Base-by-base conservation (phyloP, 768 basidiomycete species). In the Lepiota brunneoincarnata region DNA sequence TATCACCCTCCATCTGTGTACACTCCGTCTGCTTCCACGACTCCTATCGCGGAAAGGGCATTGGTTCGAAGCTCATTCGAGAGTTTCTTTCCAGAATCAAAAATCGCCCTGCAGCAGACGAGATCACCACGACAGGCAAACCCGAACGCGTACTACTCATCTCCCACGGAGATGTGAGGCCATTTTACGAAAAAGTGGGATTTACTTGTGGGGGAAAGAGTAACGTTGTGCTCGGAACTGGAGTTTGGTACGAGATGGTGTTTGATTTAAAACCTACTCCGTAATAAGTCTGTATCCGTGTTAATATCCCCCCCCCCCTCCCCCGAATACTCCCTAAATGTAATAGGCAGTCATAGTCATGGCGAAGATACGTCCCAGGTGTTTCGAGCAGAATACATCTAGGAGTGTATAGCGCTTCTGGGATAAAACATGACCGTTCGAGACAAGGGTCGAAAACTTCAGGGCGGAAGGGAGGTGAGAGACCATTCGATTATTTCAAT, bases 181-280 rank as follows among this genome's bases (percentile, higher is more conserved):
- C 50, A 2, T 76, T 90, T 41, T 91, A 89, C 66, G 74, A 80
- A 58, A 73, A 76, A 41, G 81, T 77, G 0, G 87, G 86, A 6
- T 89, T 89, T 63, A 68, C 77, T 56, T 79, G 75, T 65, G 56
- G 79, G 1, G 86, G 84, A 9, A 66, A 67, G 63, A 88, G 84
- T 64, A 56, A 58, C 5, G 84, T 89, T 37, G 72, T 76, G 20
- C 84, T 86, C 64, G 86, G 86, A 1, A 61, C 78, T 1, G 61
- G 68, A 35, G 73, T 79, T 0, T 91, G 88, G 88, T 83, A 72
- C 61, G 85, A 88, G 68, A 81, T 91, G 80, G 65, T 75, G 17
- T 63, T 62, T 44, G 51, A 63, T 37, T 62, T 76, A 7, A 59
- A 49, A 28, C 17, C 31, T 6, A 45, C 6, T 12, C 11, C 31